Conservation (phyloP, 2,329 filamentous ascomycete genomes). For the Hymenoscyphus linearis region DNA sequence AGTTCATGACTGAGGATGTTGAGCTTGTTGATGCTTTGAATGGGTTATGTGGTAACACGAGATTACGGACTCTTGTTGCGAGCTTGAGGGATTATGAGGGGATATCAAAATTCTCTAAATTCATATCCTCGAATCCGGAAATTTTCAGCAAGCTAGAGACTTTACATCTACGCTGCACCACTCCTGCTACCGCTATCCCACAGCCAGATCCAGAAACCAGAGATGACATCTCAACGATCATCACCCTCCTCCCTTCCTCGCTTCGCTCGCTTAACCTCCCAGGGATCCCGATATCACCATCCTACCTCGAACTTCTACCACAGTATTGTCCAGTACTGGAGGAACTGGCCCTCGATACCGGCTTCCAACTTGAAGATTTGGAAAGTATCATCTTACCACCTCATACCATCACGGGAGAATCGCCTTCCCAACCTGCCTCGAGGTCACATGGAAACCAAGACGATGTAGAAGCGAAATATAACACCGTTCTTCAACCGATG, state of each 20-base stretch:
- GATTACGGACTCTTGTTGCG: not conserved
- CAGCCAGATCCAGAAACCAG: not conserved
- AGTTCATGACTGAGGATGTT: not conserved
- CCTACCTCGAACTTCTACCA: not conserved
- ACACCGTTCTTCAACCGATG: not conserved
- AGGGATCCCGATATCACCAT: not conserved
- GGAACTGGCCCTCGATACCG: constrained; percentile 3
- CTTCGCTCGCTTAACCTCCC: constrained; percentile 3
- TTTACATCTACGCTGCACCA: not conserved
- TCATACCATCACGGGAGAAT: not conserved
- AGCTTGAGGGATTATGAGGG: not conserved
- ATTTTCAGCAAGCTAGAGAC: not conserved
- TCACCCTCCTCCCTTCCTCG: not conserved
- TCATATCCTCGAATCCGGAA: not conserved
- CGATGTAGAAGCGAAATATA: constrained; percentile 2
- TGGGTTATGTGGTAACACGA: not conserved
- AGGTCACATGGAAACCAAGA: not conserved
- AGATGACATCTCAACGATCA: not conserved
- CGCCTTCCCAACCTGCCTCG: not conserved
- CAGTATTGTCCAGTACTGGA: not conserved
- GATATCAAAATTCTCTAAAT: not conserved
- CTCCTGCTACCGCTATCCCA: not conserved
- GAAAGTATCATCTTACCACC: constrained; percentile 2
- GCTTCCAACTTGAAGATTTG: constrained; percentile 4
- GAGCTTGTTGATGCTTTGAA: not conserved